Evolutionary conservation across 768 basidiomycete genomes (phyloP).

Genomic region (Suillus bovinus): DNA sequence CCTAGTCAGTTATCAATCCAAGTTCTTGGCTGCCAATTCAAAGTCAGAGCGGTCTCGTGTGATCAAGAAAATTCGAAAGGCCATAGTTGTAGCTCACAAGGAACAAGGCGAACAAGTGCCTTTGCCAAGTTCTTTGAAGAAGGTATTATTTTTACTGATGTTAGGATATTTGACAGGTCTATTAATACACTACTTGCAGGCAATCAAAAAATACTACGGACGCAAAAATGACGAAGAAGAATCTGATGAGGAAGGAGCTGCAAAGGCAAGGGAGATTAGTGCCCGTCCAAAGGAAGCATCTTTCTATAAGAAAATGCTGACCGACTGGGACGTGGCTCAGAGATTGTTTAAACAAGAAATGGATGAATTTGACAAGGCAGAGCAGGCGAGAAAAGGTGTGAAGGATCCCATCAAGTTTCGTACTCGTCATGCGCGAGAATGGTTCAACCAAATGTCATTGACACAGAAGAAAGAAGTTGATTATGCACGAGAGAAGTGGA

Average conservation of each 20-base stretch:
- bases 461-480: not conserved
- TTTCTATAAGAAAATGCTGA: not conserved
- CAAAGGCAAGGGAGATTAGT: not conserved
- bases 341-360: not conserved
- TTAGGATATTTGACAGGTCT: not conserved
- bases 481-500: not conserved
- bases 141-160: not conserved
- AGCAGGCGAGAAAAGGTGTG: not conserved
- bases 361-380: not conserved
- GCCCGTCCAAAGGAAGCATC: not conserved
- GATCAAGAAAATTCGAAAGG: too few species aligned
- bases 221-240: not conserved
- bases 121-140: not conserved
- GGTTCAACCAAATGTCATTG: not conserved
- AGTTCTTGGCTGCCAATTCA: too few species aligned
- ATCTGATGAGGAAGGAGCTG: not conserved
- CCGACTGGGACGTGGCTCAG: not conserved
- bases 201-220: not conserved
- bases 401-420: not conserved
- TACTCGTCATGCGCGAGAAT: not conserved
- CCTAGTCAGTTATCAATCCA: too few species aligned
- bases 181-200: not conserved
- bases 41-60: too few species aligned
- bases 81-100: not conserved
- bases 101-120: not conserved